Conservation (phyloP, 306 rosid species). For the Fragaria iinumae region DNA sequence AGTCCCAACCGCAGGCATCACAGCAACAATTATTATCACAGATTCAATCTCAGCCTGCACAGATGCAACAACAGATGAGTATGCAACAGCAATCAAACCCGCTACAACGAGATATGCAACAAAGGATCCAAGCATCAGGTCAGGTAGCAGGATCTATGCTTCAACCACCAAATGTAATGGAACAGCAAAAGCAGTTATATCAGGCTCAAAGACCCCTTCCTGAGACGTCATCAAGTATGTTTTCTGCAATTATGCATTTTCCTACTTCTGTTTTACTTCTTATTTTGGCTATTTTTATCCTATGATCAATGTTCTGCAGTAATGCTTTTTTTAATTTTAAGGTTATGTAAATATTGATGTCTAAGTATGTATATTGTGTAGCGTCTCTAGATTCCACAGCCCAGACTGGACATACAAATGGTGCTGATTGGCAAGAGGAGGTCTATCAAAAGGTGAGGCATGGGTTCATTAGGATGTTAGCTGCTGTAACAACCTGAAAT, state of each 20-base stretch:
- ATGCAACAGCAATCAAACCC: slow-evolving; percentile 72
- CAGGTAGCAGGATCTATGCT: slow-evolving; percentile 60
- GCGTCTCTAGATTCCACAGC: slow-evolving; percentile 78
- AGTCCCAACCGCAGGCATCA: slow-evolving; percentile 57
- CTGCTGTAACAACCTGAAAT: neutral
- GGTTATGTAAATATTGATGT: slow-evolving; percentile 6
- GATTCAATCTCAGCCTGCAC: slow-evolving; percentile 71
- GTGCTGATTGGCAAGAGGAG: slow-evolving; percentile 83
- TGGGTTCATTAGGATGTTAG: neutral
- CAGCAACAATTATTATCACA: slow-evolving; percentile 76
- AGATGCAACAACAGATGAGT: slow-evolving; percentile 71
- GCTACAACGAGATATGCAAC: slow-evolving; percentile 74
- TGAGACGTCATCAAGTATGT: slow-evolving; percentile 79
- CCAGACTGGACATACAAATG: slow-evolving; percentile 66
- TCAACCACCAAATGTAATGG: slow-evolving; percentile 69
- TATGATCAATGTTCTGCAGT: neutral
- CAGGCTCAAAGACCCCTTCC: slow-evolving; percentile 75
- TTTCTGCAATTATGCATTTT: slow-evolving; percentile 17
- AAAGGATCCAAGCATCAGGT: slow-evolving; percentile 66
- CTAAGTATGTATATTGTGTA: slow-evolving; percentile 30
- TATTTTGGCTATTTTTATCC: neutral
- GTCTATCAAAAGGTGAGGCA: slow-evolving; percentile 66
- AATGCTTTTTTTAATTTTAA: neutral
- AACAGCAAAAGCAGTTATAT: slow-evolving; percentile 74
- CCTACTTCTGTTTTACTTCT: neutral